Evolutionary conservation across 345 rosid species (phyloP).

Genomic region (Gossypium longicalyx): DNA sequence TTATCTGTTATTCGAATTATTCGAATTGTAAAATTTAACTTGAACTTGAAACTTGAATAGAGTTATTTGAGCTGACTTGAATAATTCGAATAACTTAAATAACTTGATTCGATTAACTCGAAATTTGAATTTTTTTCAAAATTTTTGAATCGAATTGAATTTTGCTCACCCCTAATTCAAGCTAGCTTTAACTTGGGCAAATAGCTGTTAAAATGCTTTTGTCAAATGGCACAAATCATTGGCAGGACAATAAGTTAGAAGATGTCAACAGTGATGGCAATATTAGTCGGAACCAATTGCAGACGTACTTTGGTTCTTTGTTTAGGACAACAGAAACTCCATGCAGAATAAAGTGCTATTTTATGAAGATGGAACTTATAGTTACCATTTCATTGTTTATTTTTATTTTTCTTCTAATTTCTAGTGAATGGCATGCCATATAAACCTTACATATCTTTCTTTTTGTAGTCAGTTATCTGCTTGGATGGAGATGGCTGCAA

Average conservation of each 20-base stretch:
- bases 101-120: too few species aligned
- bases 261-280: background rate
- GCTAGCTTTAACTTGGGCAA: background rate
- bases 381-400: constrained; percentile 12
- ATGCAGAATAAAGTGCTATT: background rate
- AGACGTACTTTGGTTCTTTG: background rate
- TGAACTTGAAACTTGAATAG: too few species aligned
- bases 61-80: too few species aligned
- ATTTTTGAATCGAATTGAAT: too few species aligned
- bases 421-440: constrained; percentile 10
- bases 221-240: background rate
- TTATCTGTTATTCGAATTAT: too few species aligned
- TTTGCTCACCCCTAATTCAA: background rate
- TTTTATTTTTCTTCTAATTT: background rate
- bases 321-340: background rate
- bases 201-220: constrained; percentile 3
- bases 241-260: background rate
- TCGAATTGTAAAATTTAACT: too few species aligned
- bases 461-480: constrained; percentile 96
- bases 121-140: too few species aligned
- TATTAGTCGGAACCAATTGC: background rate
- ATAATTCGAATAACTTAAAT: too few species aligned
- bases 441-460: constrained; percentile 29
- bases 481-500: constrained; percentile 95
- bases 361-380: constrained; percentile 3